These are phyloP conservation scores for Acacia confusa DNA, from an alignment of 306 rosid genomes.

Conservation along the genomic window DNA sequence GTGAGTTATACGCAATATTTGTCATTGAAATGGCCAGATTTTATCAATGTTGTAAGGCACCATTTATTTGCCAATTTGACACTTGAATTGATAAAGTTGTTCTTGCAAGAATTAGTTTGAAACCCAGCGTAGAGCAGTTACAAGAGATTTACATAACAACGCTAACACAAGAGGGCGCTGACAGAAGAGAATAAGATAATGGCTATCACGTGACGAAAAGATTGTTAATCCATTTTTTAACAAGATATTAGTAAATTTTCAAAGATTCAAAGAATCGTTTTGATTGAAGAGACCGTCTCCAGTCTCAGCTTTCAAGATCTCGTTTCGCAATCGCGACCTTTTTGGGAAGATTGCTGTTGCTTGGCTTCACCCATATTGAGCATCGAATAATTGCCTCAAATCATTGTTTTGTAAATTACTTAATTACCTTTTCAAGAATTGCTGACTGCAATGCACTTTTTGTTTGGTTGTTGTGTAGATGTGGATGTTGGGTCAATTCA, in stretches of 20 bases:
- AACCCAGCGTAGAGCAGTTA: neutral
- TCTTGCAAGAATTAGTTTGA: neutral
- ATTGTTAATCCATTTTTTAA: neutral
- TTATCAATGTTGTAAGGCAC: conserved; percentile 21
- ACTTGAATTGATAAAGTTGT: conserved; percentile 8
- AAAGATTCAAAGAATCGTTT: neutral
- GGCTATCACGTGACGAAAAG: neutral
- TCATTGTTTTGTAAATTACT: neutral
- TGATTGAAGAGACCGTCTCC: neutral
- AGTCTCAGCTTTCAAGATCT: neutral
- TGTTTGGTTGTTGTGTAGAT: conserved; percentile 40
- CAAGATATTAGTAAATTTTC: neutral
- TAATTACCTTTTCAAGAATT: neutral
- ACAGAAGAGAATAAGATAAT: neutral
- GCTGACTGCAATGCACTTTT: conserved; percentile 32
- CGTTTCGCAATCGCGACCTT: neutral
- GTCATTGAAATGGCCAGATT: conserved; percentile 27
- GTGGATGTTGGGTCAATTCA: conserved; percentile 41
- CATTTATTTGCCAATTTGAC: conserved; percentile 26
- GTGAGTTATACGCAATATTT: neutral
- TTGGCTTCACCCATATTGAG: neutral
- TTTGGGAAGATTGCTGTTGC: neutral
- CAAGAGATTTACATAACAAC: neutral
- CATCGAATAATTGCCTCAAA: neutral
- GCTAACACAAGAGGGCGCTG: neutral